A percentile compares a stretch with the other conserved stretches of the same genome.
Conservation (phyloP, 306 rosid species). For the Gastrolobium villosum region DNA sequence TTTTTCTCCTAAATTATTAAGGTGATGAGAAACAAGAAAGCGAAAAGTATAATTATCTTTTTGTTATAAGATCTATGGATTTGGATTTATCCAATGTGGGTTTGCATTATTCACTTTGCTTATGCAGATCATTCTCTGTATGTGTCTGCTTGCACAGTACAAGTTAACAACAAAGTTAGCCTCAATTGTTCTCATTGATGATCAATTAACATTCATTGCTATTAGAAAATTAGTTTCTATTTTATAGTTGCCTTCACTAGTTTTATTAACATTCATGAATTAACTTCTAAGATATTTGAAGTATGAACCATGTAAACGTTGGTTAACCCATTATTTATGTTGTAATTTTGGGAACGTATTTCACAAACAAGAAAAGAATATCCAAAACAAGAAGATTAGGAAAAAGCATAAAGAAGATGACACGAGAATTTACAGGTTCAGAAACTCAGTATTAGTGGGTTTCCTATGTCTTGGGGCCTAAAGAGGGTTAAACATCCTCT, state of each 20-base stretch:
- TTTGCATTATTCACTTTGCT: background rate
- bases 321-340: background rate
- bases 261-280: background rate
- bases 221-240: background rate
- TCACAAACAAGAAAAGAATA: too few relatives aligned
- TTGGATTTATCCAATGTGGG: slow-evolving; percentile 28
- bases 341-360: too few relatives aligned
- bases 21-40: background rate
- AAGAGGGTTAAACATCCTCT: too few relatives aligned
- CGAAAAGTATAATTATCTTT: background rate
- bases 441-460: too few relatives aligned
- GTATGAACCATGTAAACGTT: slow-evolving; percentile 12
- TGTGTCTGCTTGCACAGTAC: slow-evolving; percentile 13
- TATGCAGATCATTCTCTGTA: background rate
- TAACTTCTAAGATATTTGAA: background rate
- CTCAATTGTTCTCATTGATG: slow-evolving; percentile 3
- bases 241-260: background rate
- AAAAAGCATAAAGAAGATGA: too few relatives aligned
- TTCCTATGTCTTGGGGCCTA: too few relatives aligned
- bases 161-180: slow-evolving; percentile 30
- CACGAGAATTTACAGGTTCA: too few relatives aligned
- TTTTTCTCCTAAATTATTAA: background rate
- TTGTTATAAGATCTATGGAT: slow-evolving; percentile 28
- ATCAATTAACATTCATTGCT: background rate
- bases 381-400: too few relatives aligned